Conservation (phyloP, 1,139 yeast genomes). For the Eremothecium sinecaudum region DNA sequence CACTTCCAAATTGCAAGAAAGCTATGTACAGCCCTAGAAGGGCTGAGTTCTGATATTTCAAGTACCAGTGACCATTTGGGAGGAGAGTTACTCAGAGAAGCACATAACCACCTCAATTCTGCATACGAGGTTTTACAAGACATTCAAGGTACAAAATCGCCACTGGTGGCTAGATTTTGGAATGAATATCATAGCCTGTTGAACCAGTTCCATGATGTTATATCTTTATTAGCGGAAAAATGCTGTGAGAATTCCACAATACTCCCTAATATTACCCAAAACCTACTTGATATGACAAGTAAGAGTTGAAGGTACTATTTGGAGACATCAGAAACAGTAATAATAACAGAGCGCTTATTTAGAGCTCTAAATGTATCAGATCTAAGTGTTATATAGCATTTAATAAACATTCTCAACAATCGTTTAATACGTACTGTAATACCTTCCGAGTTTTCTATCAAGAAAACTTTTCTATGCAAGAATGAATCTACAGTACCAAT, state of each 20-base stretch:
- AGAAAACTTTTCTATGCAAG: constrained; percentile 3
- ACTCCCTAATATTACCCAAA: constrained; percentile 12
- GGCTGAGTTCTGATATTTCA: constrained; percentile 21
- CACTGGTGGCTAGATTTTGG: constrained; percentile 21
- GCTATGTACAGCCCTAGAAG: constrained; percentile 22
- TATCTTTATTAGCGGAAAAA: constrained; percentile 22
- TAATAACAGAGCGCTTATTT: too few relatives aligned
- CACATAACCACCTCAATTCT: constrained; percentile 12
- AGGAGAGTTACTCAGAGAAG: constrained; percentile 16
- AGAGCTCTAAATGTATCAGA: too few relatives aligned
- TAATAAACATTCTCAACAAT: constrained; percentile 1
- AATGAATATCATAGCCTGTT: constrained; percentile 26
- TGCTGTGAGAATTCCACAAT: constrained; percentile 17
- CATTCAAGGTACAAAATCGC: constrained; percentile 20
- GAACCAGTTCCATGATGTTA: constrained; percentile 24
- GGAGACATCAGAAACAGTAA: too few relatives aligned
- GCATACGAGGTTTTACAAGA: constrained; percentile 14
- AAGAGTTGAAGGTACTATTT: too few relatives aligned
- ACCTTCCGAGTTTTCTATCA: not conserved
- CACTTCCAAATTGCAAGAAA: constrained; percentile 15
- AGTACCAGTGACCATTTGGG: constrained; percentile 16
- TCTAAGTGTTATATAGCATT: too few relatives aligned
- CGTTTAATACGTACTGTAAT: constrained; percentile 1
- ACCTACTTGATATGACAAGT: constrained; percentile 10
- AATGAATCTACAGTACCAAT: not conserved